Evolutionary conservation across 495 filamentous ascomycete species (phyloP), one percentile per base, ranked within the genome.

Genomic region (Neurospora sublineolata): DNA sequence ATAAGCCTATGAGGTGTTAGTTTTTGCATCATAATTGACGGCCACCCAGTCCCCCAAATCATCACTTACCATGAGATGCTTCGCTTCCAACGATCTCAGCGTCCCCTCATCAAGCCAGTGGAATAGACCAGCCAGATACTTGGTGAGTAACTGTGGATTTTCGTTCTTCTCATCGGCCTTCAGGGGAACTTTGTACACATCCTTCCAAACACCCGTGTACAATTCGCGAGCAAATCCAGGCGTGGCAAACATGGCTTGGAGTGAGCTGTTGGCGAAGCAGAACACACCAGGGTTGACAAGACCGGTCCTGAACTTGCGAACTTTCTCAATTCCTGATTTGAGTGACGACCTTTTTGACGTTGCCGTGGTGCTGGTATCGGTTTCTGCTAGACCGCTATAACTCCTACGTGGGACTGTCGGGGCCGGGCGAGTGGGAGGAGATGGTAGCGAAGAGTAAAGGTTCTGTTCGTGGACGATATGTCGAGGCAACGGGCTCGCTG

Each of bases 221-320:
- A 97, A 89, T 70, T 93, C 91, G 37, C 87, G 83, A 37, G 88
- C 86, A 71, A 99, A 84, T 27, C 88, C 87, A 27, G 88, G 82
- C 1, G 93, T 95, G 4, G 90, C 90, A 72, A 91, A 90, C 70
- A 98, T 81, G 72, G 89, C 91, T 79, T 99, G 95, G 16, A 99
- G 80, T 4, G 89, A 90, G 16, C 91, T 88, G 82, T 97, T 97
- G 87, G 94, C 93, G 77, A 95, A 99, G 80, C 95, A 99, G 8
- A 89, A 92, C 12, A 91, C 89, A 11, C 91, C 89, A 33, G 91
- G 89, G 75, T 97, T 97, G 46, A 87, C 78, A 9, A 98, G 85
- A 2, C 95, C 96, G 4, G 92, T 94, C 68, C 76, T 76, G 14
- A 42, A 69, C 67, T 70, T 74, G 39, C 69, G 60, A 16, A 33